These are phyloP conservation scores for Wickerhamomyces queroliae DNA, from an alignment of 805 yeast genomes.

Conservation along the genomic window DNA sequence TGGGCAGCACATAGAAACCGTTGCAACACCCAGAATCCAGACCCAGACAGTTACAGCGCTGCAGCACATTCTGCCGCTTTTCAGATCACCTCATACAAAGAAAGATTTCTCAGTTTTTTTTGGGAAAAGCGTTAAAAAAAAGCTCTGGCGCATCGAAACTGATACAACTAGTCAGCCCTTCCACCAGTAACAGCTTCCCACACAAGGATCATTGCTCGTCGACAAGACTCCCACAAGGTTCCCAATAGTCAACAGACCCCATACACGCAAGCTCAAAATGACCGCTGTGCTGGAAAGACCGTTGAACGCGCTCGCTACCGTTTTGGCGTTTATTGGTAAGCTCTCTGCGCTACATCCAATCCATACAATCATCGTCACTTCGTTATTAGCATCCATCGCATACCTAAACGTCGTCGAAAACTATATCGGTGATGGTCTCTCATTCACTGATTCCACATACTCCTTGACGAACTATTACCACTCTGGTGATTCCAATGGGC, in stretches of 20 bases:
- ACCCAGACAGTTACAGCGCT: no score
- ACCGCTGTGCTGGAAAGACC: slow-evolving; percentile 20
- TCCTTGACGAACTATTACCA: slow-evolving; percentile 29
- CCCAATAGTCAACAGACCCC: not conserved
- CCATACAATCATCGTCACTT: slow-evolving; percentile 69
- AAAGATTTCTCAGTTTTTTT: no score
- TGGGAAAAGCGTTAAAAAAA: no score
- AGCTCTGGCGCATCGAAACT: no score
- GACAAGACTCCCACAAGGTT: no score
- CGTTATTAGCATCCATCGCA: slow-evolving; percentile 72
- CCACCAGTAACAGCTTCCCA: no score
- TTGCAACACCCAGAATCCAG: no score
- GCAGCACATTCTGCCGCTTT: no score
- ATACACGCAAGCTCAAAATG: not conserved
- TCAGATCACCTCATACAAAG: no score
- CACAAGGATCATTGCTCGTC: no score
- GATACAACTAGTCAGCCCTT: no score
- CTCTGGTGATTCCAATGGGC: slow-evolving; percentile 25
- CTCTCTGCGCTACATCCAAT: slow-evolving; percentile 78
- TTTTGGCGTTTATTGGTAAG: slow-evolving; percentile 41
- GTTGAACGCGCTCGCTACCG: slow-evolving; percentile 25
- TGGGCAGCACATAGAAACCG: no score
- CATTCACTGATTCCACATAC: slow-evolving; percentile 25
- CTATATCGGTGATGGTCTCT: slow-evolving; percentile 36
- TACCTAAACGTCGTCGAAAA: slow-evolving; percentile 72